phyloP scores from a whole-genome alignment of 352 stramenopile genomes.

The Phytopythium vexans region DNA sequence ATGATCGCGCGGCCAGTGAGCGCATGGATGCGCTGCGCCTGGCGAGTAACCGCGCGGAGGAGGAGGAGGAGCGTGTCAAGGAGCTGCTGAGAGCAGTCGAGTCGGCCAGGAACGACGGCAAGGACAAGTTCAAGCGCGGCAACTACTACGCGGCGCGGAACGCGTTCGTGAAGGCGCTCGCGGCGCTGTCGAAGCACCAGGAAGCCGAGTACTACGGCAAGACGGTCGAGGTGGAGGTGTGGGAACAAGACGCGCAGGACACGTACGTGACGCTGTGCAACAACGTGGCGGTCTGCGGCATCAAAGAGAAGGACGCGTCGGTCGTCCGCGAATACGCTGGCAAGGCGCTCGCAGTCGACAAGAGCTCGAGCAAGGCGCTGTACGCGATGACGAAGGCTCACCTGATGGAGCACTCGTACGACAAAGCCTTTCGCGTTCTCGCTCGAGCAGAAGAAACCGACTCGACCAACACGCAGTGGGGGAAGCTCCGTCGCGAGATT shows the following conservation, averaged over 20 bases:
- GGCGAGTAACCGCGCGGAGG: constrained; percentile 1
- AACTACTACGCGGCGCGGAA: constrained; percentile 69
- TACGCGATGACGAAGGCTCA: constrained; percentile 69
- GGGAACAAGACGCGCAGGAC: constrained; percentile 38
- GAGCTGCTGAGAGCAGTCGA: constrained; percentile 39
- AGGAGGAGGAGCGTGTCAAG: constrained; percentile 13
- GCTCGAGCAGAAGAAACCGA: constrained; percentile 33
- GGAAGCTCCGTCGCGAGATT: constrained; percentile 48
- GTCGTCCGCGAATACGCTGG: constrained; percentile 53
- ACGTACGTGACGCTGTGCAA: constrained; percentile 66
- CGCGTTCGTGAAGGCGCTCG: constrained; percentile 54
- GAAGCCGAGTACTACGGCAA: constrained; percentile 47
- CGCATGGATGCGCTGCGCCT: constrained; percentile 12
- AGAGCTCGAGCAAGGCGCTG: constrained; percentile 51
- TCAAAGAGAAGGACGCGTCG: constrained; percentile 59
- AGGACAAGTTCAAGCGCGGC: constrained; percentile 56
- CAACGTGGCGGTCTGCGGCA: constrained; percentile 74
- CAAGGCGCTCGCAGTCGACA: constrained; percentile 51
- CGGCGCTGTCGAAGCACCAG: constrained; percentile 34
- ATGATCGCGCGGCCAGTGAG: constrained; percentile 27
- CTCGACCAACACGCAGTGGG: constrained; percentile 43
- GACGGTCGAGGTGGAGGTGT: constrained; percentile 24
- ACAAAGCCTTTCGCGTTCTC: constrained; percentile 39
- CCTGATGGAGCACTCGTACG: constrained; percentile 55
- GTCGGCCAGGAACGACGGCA: constrained; percentile 51